These are phyloP conservation scores for Choiromyces venosus DNA, from an alignment of 495 filamentous ascomycete species.

Conservation along the genomic window DNA sequence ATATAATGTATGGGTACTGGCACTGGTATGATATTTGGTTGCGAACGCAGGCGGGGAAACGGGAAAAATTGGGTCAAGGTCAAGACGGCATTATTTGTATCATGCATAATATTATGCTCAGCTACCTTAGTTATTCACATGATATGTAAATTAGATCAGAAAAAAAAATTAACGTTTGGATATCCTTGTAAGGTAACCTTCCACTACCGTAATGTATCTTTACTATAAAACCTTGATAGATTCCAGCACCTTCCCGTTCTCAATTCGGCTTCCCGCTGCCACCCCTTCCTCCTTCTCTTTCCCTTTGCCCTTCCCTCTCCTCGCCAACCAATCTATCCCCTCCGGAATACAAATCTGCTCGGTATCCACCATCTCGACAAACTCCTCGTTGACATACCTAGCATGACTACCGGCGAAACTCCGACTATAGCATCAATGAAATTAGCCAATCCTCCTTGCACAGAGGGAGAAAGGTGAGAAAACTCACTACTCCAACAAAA, in stretches of 20 bases:
- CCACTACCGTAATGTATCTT: neutral
- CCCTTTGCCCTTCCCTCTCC: slow-evolving; percentile 16
- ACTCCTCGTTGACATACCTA: slow-evolving; percentile 29
- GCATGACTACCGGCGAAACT: slow-evolving; percentile 29
- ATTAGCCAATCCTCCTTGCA: slow-evolving; percentile 1
- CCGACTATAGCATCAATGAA: slow-evolving; percentile 14
- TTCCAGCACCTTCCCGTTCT: neutral
- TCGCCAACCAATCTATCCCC: slow-evolving; percentile 22
- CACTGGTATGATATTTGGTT: slow-evolving; percentile 9
- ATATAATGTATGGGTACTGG: neutral
- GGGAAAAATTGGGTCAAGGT: slow-evolving; percentile 1
- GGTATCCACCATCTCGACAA: slow-evolving; percentile 34
- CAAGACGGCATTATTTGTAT: neutral
- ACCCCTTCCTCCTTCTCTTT: slow-evolving; percentile 3
- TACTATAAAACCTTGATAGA: neutral
- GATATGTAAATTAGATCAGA: neutral
- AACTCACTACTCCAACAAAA: slow-evolving; percentile 32
- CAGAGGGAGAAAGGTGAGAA: neutral
- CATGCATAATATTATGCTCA: neutral
- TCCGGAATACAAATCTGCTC: slow-evolving; percentile 28
- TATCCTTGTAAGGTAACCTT: neutral
- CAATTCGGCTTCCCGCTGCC: neutral
- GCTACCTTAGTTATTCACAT: slow-evolving; percentile 1
- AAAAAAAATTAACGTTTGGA: neutral
- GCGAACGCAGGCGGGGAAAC: slow-evolving; percentile 5